Evolutionary conservation across 2,329 filamentous ascomycete species (phyloP), one percentile per base, ranked within the genome.

Genomic region (Ceratocystis lukuohia): DNA sequence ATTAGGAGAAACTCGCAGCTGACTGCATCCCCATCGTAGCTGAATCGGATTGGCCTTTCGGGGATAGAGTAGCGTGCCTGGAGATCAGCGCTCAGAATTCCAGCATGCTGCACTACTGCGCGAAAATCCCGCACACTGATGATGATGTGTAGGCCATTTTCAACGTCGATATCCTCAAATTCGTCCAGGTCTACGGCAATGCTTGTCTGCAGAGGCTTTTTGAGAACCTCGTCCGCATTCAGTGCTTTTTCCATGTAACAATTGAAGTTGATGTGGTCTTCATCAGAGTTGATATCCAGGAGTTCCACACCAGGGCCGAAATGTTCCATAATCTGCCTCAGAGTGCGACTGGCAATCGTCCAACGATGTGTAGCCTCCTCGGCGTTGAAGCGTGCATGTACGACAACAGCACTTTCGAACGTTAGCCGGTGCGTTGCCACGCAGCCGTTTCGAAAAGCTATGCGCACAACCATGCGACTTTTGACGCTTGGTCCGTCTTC

Each of bases 41-140:
- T 83, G 68, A 93, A 80, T 71, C 90, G 87, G 72, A 93, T 82
- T 1, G 89, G 89, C 17, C 83, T 82, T 17, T 84, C 83, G 3
- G 89, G 88, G 30, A 82, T 77, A 1, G 89, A 91, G 74, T 91
- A 92, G 65, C 80, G 79, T 12, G 88, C 87, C 17, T 80, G 82
- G 15, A 92, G 78, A 59, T 82, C 80, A n/a, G 83, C 84, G 64
- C 84, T 84, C 5, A 86, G 80, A 28, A 85, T 84, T 28, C 86
- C 86, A 8, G 89, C 88, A 74, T 93, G 89, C 44, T 85, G 82
- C 64, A 91, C 84, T 65, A 92, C 89, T 44, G 88, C 86, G 63
- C 88, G 86, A 74, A 92, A 92, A 74, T 93, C 89, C 71, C 90
- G 91, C 72, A 93, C 88, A 70, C 85, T 89, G 72, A 92, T 88